Conservation (phyloP, 805 yeast species). For the Zygotorulaspora danielsina region DNA sequence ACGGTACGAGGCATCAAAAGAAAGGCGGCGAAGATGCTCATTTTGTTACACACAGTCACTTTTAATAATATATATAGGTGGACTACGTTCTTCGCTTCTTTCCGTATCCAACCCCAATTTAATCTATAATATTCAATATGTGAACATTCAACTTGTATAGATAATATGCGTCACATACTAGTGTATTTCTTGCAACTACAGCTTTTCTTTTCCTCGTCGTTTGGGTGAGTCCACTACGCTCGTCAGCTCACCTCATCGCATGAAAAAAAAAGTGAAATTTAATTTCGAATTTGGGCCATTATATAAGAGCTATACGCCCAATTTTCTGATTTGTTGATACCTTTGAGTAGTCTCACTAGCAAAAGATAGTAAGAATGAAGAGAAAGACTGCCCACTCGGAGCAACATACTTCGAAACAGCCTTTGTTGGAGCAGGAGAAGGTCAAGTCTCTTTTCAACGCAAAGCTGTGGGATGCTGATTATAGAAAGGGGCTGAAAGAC, state of each 20-base stretch:
- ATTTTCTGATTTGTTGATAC: too few relatives aligned
- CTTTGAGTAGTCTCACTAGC: too few relatives aligned
- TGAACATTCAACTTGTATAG: neutral
- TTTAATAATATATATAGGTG: neutral
- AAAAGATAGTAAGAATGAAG: slow-evolving; percentile 15
- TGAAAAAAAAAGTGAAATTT: slow-evolving; percentile 1
- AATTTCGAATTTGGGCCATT: neutral
- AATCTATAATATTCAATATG: neutral
- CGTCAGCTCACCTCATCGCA: slow-evolving; percentile 13
- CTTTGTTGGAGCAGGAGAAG: slow-evolving; percentile 29
- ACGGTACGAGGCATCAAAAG: neutral
- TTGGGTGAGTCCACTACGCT: neutral
- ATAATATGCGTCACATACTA: too few relatives aligned
- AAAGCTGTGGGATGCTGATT: slow-evolving; percentile 45
- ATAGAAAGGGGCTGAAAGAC: slow-evolving; percentile 39
- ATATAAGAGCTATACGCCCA: neutral
- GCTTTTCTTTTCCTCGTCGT: slow-evolving; percentile 4
- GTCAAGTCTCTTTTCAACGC: slow-evolving; percentile 43
- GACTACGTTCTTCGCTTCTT: too few relatives aligned
- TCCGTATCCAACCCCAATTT: neutral
- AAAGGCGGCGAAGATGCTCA: neutral
- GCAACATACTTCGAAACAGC: slow-evolving; percentile 17
- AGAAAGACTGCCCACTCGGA: slow-evolving; percentile 15
- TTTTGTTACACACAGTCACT: neutral
- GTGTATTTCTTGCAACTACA: too few relatives aligned